Percentiles rank a stretch among this genome's conserved stretches.
These are phyloP conservation scores for Rhododendron vialii DNA, from an alignment of 148 eudicot species.

Conservation along the genomic window DNA sequence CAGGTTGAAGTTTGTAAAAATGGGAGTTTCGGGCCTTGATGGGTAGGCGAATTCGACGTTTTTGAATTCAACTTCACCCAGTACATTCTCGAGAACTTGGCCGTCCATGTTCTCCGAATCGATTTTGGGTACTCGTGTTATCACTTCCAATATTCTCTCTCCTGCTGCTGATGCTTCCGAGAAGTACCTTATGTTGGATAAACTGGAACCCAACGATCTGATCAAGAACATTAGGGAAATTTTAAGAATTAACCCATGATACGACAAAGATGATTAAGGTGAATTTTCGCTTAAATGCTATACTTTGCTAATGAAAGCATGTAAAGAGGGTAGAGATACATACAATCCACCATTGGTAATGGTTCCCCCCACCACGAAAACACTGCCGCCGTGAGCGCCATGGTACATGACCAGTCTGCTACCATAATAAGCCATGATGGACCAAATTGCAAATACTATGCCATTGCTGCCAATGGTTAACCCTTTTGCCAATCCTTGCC, in stretches of 20 bases:
- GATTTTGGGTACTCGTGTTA: slow-evolving; percentile 59
- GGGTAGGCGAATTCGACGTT: slow-evolving; percentile 70
- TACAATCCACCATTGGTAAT: slow-evolving; percentile 56
- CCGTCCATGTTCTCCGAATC: slow-evolving; percentile 71
- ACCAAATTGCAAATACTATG: slow-evolving; percentile 68
- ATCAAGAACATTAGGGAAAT: background rate
- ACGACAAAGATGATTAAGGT: slow-evolving; percentile 36
- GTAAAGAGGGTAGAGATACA: background rate
- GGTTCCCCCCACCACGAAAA: slow-evolving; percentile 64
- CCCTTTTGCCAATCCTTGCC: slow-evolving; percentile 84
- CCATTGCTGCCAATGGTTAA: slow-evolving; percentile 79
- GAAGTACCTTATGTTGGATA: slow-evolving; percentile 60
- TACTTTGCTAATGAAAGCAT: background rate
- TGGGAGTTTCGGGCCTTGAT: slow-evolving; percentile 64
- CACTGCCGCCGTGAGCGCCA: slow-evolving; percentile 74
- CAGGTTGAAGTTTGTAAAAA: slow-evolving; percentile 56
- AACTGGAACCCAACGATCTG: slow-evolving; percentile 63
- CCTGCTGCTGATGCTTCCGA: slow-evolving; percentile 65
- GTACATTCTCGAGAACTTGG: slow-evolving; percentile 30
- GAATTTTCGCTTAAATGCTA: background rate
- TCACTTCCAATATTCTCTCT: slow-evolving; percentile 60
- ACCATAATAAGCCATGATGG: slow-evolving; percentile 72
- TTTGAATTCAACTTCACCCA: slow-evolving; percentile 71
- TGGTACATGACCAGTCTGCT: slow-evolving; percentile 83
- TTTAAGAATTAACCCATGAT: background rate